Conservation (phyloP, 148 eudicot species). For the Persicaria tinctoria region DNA sequence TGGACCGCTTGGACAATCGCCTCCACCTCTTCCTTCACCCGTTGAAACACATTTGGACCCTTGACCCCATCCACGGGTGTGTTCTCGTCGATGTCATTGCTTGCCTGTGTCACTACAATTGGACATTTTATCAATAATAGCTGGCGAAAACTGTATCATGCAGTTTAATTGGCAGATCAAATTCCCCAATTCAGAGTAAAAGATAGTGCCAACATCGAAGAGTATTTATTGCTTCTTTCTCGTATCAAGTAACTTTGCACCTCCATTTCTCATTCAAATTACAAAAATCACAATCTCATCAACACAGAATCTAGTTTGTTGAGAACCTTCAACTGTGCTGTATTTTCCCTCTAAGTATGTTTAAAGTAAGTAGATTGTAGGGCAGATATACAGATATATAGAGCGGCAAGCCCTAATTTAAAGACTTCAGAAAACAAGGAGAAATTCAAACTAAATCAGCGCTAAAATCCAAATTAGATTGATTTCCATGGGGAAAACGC, state of each 20-base stretch:
- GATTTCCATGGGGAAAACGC: no score
- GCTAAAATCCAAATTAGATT: no score
- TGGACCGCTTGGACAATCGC: slow-evolving; percentile 50
- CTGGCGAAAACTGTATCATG: background rate
- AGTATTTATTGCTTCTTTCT: background rate
- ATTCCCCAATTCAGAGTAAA: background rate
- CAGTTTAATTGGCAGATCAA: background rate
- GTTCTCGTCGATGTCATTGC: slow-evolving; percentile 59
- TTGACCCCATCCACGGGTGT: slow-evolving; percentile 56
- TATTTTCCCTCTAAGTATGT: no score
- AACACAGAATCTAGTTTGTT: background rate
- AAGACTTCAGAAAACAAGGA: no score
- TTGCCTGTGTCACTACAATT: slow-evolving; percentile 14
- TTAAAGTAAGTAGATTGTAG: no score
- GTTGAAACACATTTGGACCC: slow-evolving; percentile 57
- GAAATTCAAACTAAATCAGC: background rate
- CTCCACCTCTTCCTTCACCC: slow-evolving; percentile 81
- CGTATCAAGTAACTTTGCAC: background rate
- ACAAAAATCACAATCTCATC: background rate
- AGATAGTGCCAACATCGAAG: background rate
- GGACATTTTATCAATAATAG: background rate
- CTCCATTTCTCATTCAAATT: background rate
- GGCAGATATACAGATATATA: no score
- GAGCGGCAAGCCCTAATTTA: no score
- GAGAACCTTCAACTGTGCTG: background rate